Conservation (phyloP, 768 basidiomycete species). For the Mycena crocata region DNA sequence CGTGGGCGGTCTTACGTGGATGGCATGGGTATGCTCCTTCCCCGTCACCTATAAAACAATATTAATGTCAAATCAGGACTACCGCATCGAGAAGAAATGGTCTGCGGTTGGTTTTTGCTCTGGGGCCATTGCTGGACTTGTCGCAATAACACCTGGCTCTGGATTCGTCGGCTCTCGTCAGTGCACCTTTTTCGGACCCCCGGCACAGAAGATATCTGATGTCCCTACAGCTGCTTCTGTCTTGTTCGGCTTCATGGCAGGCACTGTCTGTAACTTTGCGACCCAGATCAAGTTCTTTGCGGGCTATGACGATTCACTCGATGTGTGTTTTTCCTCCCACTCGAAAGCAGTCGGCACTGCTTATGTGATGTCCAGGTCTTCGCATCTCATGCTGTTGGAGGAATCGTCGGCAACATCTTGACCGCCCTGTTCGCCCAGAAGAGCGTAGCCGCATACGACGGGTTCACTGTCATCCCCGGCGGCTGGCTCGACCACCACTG, state of each 20-base stretch:
- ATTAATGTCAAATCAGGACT: constrained; percentile 66
- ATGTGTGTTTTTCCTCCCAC: constrained; percentile 57
- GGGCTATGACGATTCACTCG: constrained; percentile 83
- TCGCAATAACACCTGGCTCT: constrained; percentile 89
- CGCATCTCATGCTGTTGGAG: constrained; percentile 85
- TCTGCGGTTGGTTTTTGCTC: constrained; percentile 95
- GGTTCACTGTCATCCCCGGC: constrained; percentile 70
- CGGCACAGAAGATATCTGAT: too few species aligned
- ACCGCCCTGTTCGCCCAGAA: constrained; percentile 91
- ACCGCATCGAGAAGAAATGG: constrained; percentile 94
- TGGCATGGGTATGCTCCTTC: constrained; percentile 76
- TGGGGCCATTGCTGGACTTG: constrained; percentile 90
- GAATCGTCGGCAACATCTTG: constrained; percentile 83
- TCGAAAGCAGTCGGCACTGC: neutral
- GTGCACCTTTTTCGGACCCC: constrained; percentile 38
- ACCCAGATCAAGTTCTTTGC: constrained; percentile 92
- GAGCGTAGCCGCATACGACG: constrained; percentile 85
- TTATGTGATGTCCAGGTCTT: constrained; percentile 71
- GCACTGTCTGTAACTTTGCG: constrained; percentile 90
- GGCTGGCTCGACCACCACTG: constrained; percentile 91
- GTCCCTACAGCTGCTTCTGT: constrained; percentile 79
- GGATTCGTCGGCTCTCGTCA: constrained; percentile 83
- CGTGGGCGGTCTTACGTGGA: constrained; percentile 91
- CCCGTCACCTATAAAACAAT: neutral
- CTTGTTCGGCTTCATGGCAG: constrained; percentile 86